Percentiles rank a stretch among this genome's conserved stretches.
phyloP scores from a whole-genome alignment of 2,329 filamentous ascomycete species.

The Ploettnerulaceae sp. region DNA sequence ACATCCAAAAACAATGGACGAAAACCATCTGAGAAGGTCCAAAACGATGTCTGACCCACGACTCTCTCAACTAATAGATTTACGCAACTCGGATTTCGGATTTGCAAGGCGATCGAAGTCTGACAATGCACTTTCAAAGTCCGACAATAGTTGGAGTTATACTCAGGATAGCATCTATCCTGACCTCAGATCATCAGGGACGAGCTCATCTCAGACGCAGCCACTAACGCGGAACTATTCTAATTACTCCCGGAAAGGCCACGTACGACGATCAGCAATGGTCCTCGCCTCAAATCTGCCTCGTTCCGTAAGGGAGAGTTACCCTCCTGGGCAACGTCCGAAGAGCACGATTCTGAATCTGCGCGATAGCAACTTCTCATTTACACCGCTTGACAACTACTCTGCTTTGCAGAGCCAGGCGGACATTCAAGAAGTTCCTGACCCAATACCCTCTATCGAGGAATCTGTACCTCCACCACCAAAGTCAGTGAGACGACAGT shows the following conservation, averaged over 20 bases:
- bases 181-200: constrained; percentile 19
- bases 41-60: constrained; percentile 17
- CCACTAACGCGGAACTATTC: constrained; percentile 27
- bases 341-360: constrained; percentile 21
- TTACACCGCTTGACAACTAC: constrained; percentile 24
- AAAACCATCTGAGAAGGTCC: constrained; percentile 16
- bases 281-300: constrained; percentile 10
- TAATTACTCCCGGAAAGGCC: constrained; percentile 30
- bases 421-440: not conserved
- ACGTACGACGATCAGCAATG: constrained; percentile 22
- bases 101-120: constrained; percentile 24
- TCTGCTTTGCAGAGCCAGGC: constrained; percentile 10
- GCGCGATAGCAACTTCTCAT: constrained; percentile 26
- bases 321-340: constrained; percentile 1
- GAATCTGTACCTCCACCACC: not conserved
- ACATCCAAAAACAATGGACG: constrained; percentile 1
- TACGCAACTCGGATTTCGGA: constrained; percentile 7
- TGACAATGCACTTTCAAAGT: constrained; percentile 25
- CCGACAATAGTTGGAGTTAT: constrained; percentile 25
- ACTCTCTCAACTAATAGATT: constrained; percentile 14
- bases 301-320: constrained; percentile 15
- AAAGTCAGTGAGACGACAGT: constrained; percentile 19
- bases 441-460: not conserved
- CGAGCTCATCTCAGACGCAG: constrained; percentile 19
- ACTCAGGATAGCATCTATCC: constrained; percentile 25